phyloP scores from a whole-genome alignment of 164 flowering plant genomes.

The Vitis rupestris region DNA sequence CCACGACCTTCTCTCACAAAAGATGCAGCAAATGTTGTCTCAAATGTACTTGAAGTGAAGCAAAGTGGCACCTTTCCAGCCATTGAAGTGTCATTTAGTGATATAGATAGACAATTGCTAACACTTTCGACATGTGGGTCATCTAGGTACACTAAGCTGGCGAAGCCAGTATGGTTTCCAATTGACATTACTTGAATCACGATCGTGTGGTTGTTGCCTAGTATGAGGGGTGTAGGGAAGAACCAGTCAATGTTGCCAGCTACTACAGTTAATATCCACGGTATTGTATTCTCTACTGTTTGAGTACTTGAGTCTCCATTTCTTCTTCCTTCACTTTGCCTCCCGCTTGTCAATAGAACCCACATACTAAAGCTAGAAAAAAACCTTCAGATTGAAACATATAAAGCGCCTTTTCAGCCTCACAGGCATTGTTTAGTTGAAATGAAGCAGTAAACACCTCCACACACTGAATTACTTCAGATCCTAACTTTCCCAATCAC shows the following conservation, averaged over 20 bases:
- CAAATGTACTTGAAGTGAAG: neutral
- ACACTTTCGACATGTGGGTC: too few species aligned
- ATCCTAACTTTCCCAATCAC: conserved; percentile 29
- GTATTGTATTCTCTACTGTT: too few species aligned
- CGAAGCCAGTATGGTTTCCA: too few species aligned
- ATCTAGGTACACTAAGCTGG: too few species aligned
- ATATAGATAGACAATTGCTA: neutral
- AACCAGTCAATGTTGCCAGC: too few species aligned
- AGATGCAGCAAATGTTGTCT: neutral
- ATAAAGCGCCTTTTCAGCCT: conserved; percentile 2
- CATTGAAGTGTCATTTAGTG: neutral
- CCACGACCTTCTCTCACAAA: conserved; percentile 2
- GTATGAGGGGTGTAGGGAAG: too few species aligned
- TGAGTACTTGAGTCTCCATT: neutral
- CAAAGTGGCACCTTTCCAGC: neutral
- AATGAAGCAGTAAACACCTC: conserved; percentile 20
- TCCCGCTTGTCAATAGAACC: conserved; percentile 30
- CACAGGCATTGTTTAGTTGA: conserved; percentile 31
- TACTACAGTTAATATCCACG: too few species aligned
- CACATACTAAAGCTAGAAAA: conserved; percentile 44
- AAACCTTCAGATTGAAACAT: too few species aligned
- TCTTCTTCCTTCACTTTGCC: conserved; percentile 23
- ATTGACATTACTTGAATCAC: too few species aligned
- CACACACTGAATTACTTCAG: conserved; percentile 29
- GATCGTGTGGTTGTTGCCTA: too few species aligned